Base-by-base conservation (phyloP, 257 asterid species). In the Capsicum baccatum region DNA sequence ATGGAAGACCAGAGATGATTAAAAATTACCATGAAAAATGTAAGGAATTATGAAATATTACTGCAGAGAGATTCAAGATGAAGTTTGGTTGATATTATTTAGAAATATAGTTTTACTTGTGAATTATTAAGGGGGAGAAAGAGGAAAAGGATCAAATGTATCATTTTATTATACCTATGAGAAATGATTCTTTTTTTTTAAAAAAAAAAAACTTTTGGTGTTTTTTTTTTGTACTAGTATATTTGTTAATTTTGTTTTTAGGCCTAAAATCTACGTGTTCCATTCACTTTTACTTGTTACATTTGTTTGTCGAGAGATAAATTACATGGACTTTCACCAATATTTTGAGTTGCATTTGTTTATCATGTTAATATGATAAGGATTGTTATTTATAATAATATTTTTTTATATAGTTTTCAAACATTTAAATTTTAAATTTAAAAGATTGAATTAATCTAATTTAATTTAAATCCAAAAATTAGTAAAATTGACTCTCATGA, bases 71-170 rank as follows among this genome's bases (percentile, higher is more conserved):
- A 39, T 26, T 39, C 54, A 3, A 78, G 64, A 76, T 26, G 81
- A 76, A 26, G 64, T 54, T 78, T 76, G 21, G 44, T 76, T 71
- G 14, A 19, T 76, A 76, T 7, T 47, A 78, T 54, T 54, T 33
- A 54, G 82, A 55, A 26, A 76, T 52, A 54, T 26, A 33, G 47
- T 52, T 78, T 54, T 54, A 78, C 64, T 78, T 54, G 64, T 78
- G 82, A 78, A 78, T 78, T 78, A 54, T 14, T 78, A 78, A 78
- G 81, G 19, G 9, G 44, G n/a, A 14, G n/a, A 8, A 47, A 33
- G 63, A 78, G 82, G 26, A 26, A 26, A 13, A 78, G 50, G 33
- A 52, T 78, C 5, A 54, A 76, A 44, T 71, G 58, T 47, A 47
- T 10, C 57, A 47, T 71, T 71, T 47, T 39, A 39, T 47, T 39